Percentiles rank a stretch among this genome's conserved stretches.
phyloP scores from a whole-genome alignment of 2,329 filamentous ascomycete species.

The Aspergillus pseudotamarii region DNA sequence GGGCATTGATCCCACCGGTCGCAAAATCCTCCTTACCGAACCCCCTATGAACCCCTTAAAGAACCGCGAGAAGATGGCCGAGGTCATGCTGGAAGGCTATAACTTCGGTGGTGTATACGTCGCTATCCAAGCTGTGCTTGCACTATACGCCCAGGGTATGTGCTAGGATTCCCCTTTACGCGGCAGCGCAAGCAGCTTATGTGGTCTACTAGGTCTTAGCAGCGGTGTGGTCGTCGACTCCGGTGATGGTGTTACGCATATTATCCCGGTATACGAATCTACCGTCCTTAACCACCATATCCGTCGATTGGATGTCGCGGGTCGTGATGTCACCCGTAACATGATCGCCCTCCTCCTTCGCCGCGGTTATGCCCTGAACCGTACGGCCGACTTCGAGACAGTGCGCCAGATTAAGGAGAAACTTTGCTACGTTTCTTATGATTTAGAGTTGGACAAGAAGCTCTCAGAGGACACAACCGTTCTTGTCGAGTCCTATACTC shows the following conservation, averaged over 20 bases:
- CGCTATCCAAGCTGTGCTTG: slow-evolving; percentile 94
- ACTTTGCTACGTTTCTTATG: slow-evolving; percentile 98
- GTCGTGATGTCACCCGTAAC: slow-evolving; percentile 97
- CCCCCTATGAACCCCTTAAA: slow-evolving; percentile 96
- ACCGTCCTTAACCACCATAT: slow-evolving; percentile 97
- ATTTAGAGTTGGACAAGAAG: slow-evolving; percentile 92
- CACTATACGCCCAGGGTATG: slow-evolving; percentile 91
- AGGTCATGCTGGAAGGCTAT: slow-evolving; percentile 99
- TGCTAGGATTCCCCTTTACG: neutral
- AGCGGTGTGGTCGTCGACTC: slow-evolving; percentile 98
- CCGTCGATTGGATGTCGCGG: slow-evolving; percentile 88
- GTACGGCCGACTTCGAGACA: slow-evolving; percentile 98
- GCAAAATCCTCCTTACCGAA: slow-evolving; percentile 97
- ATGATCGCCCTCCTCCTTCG: slow-evolving; percentile 92
- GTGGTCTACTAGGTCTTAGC: slow-evolving; percentile 64
- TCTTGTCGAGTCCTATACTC: slow-evolving; percentile 93
- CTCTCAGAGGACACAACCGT: slow-evolving; percentile 97
- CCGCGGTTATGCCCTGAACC: slow-evolving; percentile 93
- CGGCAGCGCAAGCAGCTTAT: slow-evolving; percentile 4
- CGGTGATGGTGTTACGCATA: slow-evolving; percentile 96
- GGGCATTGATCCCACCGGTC: slow-evolving; percentile 83
- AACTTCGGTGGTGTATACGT: slow-evolving; percentile 96
- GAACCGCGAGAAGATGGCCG: slow-evolving; percentile 97
- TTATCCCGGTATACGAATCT: slow-evolving; percentile 97
- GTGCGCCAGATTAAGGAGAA: slow-evolving; percentile 99